Evolutionary conservation across 148 eudicot species (phyloP), one percentile per base, ranked within the genome.

Genomic region (Oxyria digyna): DNA sequence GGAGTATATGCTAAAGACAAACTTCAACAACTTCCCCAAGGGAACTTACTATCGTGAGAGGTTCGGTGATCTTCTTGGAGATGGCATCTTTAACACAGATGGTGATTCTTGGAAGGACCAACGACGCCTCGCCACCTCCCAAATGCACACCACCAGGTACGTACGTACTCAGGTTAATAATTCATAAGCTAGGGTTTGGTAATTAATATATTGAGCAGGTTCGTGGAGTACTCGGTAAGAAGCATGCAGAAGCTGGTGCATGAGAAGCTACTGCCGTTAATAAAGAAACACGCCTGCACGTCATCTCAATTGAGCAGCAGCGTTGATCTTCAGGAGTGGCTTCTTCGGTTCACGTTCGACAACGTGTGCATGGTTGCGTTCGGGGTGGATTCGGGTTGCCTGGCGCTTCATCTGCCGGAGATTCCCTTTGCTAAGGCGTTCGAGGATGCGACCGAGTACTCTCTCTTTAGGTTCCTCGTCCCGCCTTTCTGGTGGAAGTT

Each of bases 71-170:
- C 75, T 85, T 1, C 88, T 85, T 11, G 86, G 88, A 9, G 76
- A 82, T 35, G 86, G 88, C 0, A 85, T 85, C 32, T 85, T 85
- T 67, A 85, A 85, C 68, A 75, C 86, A 49, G 88, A 85, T 40
- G 84, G 81, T 33, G 81, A 80, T 1, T 27, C 40, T 0, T 85
- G 88, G 88, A 78, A 73, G 72, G 78, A 67, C 9, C 88, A 85
- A 62, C 76, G 88, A 6, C 74, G 85, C 40, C 78, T 81, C 21
- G 88, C 88, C 0, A 80, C 80, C n/a, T 80, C 84, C 7, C 86
- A 82, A 73, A 82, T 85, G 88, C 88, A 85, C 66, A 80, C 88
- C 0, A 74, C 55, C 21, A 81, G 88, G 64, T 57, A n/a, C n/a
- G n/a, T n/a, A n/a, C n/a, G n/a, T n/a, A n/a, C n/a, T n/a, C n/a